phyloP scores from a whole-genome alignment of 2,329 filamentous ascomycete genomes.

The Lecanicillium sp. region DNA sequence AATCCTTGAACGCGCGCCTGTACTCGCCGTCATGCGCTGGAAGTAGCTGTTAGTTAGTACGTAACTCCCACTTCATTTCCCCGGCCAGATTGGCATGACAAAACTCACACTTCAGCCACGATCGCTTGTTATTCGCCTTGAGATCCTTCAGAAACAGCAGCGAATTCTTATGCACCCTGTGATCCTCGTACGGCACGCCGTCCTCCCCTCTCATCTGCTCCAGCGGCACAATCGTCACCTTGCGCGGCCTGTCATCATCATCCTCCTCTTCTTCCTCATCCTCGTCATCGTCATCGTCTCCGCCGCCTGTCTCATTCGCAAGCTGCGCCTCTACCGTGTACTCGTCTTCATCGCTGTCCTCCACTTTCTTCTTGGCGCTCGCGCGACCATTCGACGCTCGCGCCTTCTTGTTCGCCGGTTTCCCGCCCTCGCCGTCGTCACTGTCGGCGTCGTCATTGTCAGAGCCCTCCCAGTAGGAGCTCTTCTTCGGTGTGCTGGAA shows the following conservation, averaged over 20 bases:
- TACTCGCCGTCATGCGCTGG: conserved; percentile 75
- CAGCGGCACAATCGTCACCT: conserved; percentile 30
- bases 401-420: conserved; percentile 24
- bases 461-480: conserved; percentile 44
- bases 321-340: conserved; percentile 18
- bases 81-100: no score
- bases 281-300: conserved; percentile 16
- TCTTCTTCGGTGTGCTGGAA: conserved; percentile 36
- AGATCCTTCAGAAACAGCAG: conserved; percentile 52
- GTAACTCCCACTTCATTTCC: background rate
- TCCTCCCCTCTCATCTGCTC: conserved; percentile 30
- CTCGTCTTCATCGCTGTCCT: conserved; percentile 21
- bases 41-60: background rate
- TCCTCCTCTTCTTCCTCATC: conserved; percentile 21
- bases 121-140: conserved; percentile 52
- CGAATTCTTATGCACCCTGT: conserved; percentile 51
- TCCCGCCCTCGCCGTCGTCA: conserved; percentile 16
- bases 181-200: conserved; percentile 42
- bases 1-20: conserved; percentile 71
- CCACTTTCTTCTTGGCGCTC: conserved; percentile 16
- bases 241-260: conserved; percentile 32
- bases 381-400: conserved; percentile 13
- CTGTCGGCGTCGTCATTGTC: conserved; percentile 23
- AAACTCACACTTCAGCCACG: conserved; percentile 51
- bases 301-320: background rate